Percentiles rank a stretch among this genome's conserved stretches.
These are phyloP conservation scores for Pterocarpus santalinus DNA, from an alignment of 306 rosid genomes.

Conservation along the genomic window DNA sequence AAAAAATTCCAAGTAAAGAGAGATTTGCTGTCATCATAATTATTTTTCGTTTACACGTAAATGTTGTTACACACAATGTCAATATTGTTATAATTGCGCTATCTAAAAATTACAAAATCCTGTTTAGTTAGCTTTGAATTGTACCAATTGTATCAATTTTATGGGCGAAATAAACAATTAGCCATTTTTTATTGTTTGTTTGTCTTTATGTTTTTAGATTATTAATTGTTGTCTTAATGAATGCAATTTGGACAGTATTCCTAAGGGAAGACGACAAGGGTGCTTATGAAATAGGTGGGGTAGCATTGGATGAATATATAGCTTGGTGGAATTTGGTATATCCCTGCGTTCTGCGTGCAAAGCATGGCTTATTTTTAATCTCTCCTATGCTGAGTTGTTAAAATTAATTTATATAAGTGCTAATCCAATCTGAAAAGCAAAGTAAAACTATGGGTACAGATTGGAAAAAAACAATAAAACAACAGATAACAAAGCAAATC, in stretches of 20 bases:
- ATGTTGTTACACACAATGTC: too few relatives aligned
- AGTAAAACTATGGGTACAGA: conserved; percentile 37
- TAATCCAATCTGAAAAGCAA: neutral
- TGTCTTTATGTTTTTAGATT: neutral
- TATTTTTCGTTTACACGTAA: too few relatives aligned
- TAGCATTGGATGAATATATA: neutral
- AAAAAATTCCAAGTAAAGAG: too few relatives aligned
- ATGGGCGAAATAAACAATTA: neutral
- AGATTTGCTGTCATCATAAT: too few relatives aligned
- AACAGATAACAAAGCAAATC: neutral
- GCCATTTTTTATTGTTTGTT: neutral
- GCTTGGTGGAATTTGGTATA: neutral
- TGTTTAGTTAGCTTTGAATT: neutral
- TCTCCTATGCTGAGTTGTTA: neutral
- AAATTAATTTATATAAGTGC: neutral
- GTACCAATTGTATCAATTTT: neutral
- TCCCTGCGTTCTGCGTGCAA: too few relatives aligned
- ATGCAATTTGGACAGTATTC: too few relatives aligned
- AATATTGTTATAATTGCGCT: too few relatives aligned
- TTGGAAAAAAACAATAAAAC: neutral
- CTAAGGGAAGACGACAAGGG: too few relatives aligned
- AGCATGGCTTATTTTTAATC: too few relatives aligned
- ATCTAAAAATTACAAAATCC: too few relatives aligned
- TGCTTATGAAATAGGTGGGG: too few relatives aligned
- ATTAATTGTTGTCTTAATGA: neutral